These are phyloP conservation scores for Microcera coccophila DNA, from an alignment of 2,329 filamentous ascomycete genomes.

Conservation along the genomic window DNA sequence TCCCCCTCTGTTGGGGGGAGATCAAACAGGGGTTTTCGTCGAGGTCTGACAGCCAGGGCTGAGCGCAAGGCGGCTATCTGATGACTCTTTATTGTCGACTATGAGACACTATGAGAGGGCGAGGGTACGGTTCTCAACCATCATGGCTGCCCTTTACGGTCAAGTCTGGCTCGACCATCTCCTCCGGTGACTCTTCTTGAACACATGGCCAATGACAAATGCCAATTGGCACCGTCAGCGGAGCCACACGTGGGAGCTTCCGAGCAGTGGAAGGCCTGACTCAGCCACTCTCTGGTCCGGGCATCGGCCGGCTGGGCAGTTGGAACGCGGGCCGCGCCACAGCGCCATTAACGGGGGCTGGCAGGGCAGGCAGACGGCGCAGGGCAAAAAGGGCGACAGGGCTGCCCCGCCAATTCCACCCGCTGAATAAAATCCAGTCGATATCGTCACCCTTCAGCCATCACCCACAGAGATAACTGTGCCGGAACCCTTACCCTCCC, in stretches of 20 bases:
- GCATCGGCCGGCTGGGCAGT: neutral
- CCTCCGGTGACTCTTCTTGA: conserved; percentile 1
- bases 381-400: too few relatives aligned
- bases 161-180: neutral
- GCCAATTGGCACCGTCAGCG: neutral
- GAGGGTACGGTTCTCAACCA: neutral
- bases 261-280: neutral
- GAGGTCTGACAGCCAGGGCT: too few relatives aligned
- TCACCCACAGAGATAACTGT: too few relatives aligned
- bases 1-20: too few relatives aligned
- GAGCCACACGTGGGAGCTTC: neutral
- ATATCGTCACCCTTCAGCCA: neutral
- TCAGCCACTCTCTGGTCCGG: neutral
- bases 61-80: neutral
- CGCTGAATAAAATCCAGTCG: neutral
- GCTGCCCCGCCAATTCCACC: neutral
- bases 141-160: neutral
- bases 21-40: too few relatives aligned
- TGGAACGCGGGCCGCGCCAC: neutral
- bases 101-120: neutral
- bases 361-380: neutral
- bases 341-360: neutral
- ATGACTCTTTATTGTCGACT: neutral
- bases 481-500: too few relatives aligned
- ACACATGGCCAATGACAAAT: neutral